These are phyloP conservation scores for Trichosporon ovoides DNA, from an alignment of 1,284 basidiomycete species.

Conservation along the genomic window DNA sequence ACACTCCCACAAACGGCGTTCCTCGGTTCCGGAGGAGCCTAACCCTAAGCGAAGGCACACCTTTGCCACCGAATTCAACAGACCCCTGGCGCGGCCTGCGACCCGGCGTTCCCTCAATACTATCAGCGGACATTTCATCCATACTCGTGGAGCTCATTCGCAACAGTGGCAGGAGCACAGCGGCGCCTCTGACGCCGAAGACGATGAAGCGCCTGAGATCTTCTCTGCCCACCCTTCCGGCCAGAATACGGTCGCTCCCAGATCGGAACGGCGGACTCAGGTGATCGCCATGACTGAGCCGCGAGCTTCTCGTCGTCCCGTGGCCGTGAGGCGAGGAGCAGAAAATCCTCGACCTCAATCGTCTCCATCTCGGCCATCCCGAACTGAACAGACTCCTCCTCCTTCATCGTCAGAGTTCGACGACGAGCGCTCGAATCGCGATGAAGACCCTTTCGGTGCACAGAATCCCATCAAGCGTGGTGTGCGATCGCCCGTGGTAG, in stretches of 20 bases:
- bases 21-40: background rate
- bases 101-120: background rate
- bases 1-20: background rate
- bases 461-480: background rate
- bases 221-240: background rate
- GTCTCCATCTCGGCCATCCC: background rate
- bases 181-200: background rate
- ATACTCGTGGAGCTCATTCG: background rate
- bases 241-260: background rate
- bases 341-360: background rate
- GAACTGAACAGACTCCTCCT: background rate
- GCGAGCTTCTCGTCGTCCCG: background rate
- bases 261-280: background rate
- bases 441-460: background rate
- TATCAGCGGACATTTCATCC: background rate
- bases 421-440: background rate
- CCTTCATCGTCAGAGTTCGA: background rate
- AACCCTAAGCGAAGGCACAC: background rate
- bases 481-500: background rate
- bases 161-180: background rate
- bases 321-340: background rate
- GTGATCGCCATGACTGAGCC: background rate
- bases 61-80: background rate
- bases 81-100: background rate
- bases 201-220: background rate